Evolutionary conservation across 2,329 filamentous ascomycete species (phyloP).

Genomic region (Nothophoma quercina): DNA sequence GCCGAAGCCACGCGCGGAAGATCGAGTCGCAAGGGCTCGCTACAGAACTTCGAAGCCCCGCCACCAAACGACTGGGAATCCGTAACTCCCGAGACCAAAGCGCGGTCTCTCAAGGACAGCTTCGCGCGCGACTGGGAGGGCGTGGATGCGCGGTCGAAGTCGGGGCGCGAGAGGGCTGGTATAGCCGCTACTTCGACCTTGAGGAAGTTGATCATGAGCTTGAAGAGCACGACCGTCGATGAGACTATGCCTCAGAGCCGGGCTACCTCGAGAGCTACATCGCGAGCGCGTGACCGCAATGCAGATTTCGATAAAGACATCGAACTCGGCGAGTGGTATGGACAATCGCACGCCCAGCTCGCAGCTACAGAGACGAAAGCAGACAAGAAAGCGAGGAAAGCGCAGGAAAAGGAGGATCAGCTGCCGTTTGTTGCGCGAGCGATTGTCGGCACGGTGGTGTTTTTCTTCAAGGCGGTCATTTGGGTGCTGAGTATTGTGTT

Average conservation of each 20-base stretch:
- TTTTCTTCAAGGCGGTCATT: slow-evolving; percentile 53
- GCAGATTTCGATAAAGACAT: slow-evolving; percentile 48
- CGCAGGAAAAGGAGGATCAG: slow-evolving; percentile 44
- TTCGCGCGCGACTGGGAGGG: slow-evolving; percentile 45
- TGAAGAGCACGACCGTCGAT: slow-evolving; percentile 27
- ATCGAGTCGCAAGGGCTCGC: slow-evolving; percentile 23
- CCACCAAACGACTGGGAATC: slow-evolving; percentile 36
- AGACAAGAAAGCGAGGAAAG: slow-evolving; percentile 39
- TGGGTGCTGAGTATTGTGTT: slow-evolving; percentile 52
- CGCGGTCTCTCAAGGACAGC: slow-evolving; percentile 40
- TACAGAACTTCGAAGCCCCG: slow-evolving; percentile 41
- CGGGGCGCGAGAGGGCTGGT: slow-evolving; percentile 35
- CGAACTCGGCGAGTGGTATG: slow-evolving; percentile 49
- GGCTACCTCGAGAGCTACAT: slow-evolving; percentile 14
- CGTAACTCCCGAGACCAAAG: slow-evolving; percentile 34
- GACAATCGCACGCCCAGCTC: slow-evolving; percentile 28
- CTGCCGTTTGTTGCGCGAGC: slow-evolving; percentile 50
- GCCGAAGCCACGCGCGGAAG: slow-evolving; percentile 52
- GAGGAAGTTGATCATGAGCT: slow-evolving; percentile 31
- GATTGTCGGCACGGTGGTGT: slow-evolving; percentile 50
- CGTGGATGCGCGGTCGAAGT: slow-evolving; percentile 14
- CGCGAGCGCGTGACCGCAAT: not conserved
- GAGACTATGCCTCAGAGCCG: slow-evolving; percentile 9
- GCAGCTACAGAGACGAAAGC: slow-evolving; percentile 19
- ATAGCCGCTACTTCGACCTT: slow-evolving; percentile 27